Base-by-base conservation (phyloP, 768 basidiomycete species). In the Mycena crocata region DNA sequence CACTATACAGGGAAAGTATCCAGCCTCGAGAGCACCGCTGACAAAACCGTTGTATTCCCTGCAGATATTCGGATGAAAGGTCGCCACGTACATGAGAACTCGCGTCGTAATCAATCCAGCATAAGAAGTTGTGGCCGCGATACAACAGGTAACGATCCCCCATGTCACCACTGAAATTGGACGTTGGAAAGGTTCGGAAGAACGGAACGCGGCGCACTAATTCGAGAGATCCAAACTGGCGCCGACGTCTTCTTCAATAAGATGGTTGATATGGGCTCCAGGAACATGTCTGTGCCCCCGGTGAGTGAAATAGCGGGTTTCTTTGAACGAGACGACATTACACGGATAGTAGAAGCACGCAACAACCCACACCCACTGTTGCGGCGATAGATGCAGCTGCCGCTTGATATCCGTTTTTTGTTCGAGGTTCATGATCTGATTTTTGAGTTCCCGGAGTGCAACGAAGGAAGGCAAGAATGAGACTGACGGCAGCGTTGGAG, bases 361-460 rank as follows among this genome's bases (percentile, higher is more conserved):
- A 24, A 73, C 51, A 23, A 51, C 72, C 72, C 72, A 73, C n/a
- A 62, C 66, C 72, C 72, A 73, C 32, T 73, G 65, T 44, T 73
- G 72, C 23, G 72, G 50, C 26, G 66, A 56, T 17, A 73, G 35
- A 42, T 68, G 59, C 13, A 71, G 40, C 51, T 73, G 67, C 4
- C 58, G 55, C 34, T 70, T 73, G 46, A 73, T 73, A 31, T 66
- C 68, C 42, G 68, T 64, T 9, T 69, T 69, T 48, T 63, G 56
- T 44, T 73, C 72, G 44, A 67, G 30, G 44, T 73, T 71, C 57
- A 73, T 62, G 51, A 73, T 73, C 62, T 63, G 50, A 34, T 40
- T n/a, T n/a, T n/a, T 2, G n/a, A 12, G 50, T 21, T 63, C 45
- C 10, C 40, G 42, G n/a, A n/a, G n/a, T n/a, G 42, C 2, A 50